Base-by-base conservation (phyloP, 768 basidiomycete species). In the Xanthoconium stramineum region DNA sequence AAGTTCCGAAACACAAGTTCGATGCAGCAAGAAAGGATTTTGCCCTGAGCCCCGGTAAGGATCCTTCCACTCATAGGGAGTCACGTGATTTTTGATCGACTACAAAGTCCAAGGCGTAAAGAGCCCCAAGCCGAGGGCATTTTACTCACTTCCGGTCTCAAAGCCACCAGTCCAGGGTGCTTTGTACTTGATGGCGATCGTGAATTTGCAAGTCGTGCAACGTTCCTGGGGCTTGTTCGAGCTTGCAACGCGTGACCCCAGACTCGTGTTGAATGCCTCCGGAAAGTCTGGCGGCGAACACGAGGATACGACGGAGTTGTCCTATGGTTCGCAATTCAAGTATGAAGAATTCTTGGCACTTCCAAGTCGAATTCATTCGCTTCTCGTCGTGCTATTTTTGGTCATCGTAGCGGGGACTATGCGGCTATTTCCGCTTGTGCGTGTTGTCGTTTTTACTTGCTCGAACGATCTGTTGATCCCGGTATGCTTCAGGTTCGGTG, bases 261-360 rank as follows among this genome's bases (percentile, higher is more conserved):
- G 33, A 12, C 55, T 68, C 29, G 61, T 60, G 39, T 29, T 70
- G 14, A 32, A 33, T 10, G 29, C 55, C 6, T 48, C 55, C 49
- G 15, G 15, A 39, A 66, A 45, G 58, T 67, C 53, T 59, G 68
- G 9, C 13, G 47, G 19, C 33, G 50, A 53, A 59, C 57, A 52
- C 36, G 51, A 63, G 55, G 53, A 69, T 12, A 43, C 62, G 28
- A 50, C 59, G 40, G 58, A 52, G 35, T 54, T 66, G 2, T 48
- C 69, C 14, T 94, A 95, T 64, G 94, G 91, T 6, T 75, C 83
- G 0, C 65, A 79, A 3, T 93, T 97, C 76, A 74, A 74, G 44
- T 96, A 94, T 68, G 83, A 85, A 49, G 93, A 95, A 69, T 88
- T 88, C 55, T 19, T 81, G 60, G 73, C 70, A 5, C 76, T 73